phyloP scores from a whole-genome alignment of 108 stramenopile species.

The Stephanodiscus triporus region DNA sequence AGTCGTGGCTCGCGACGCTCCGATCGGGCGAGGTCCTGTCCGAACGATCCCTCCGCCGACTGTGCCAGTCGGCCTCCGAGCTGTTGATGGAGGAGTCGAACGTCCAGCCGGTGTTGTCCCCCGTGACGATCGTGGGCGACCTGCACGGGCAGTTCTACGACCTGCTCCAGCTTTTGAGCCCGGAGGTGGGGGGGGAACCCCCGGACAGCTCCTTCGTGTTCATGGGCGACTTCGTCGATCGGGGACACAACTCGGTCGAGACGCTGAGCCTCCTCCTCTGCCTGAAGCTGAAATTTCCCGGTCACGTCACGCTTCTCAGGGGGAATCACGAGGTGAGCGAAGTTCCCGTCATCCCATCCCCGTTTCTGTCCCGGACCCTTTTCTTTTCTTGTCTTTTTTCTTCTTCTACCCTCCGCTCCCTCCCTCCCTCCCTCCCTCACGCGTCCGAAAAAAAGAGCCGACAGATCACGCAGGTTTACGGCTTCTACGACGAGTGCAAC shows the following conservation, averaged over 20 bases:
- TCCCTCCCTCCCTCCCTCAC: background rate
- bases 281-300: conserved; percentile 88
- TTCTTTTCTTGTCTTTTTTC: too few relatives aligned
- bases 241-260: conserved; percentile 94
- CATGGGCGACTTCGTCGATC: conserved; percentile 94
- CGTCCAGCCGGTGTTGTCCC: conserved; percentile 79
- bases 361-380: background rate
- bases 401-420: too few relatives aligned
- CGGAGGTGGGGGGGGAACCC: conserved; percentile 74
- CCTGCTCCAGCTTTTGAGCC: conserved; percentile 82
- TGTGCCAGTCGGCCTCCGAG: conserved; percentile 55
- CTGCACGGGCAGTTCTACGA: conserved; percentile 98
- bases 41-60: conserved; percentile 63
- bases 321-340: conserved; percentile 91
- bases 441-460: conserved; percentile 52
- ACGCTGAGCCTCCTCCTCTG: conserved; percentile 89
- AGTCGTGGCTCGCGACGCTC: conserved; percentile 78
- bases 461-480: conserved; percentile 94
- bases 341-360: background rate
- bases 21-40: conserved; percentile 78
- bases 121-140: conserved; percentile 93
- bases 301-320: conserved; percentile 86
- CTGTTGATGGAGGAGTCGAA: conserved; percentile 84
- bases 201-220: conserved; percentile 92
- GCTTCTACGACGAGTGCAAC: conserved; percentile 91